A percentile compares a stretch with the other conserved stretches of the same genome.
Evolutionary conservation across 83 land plant genomes (phyloP).

Genomic region (Picea mariana): DNA sequence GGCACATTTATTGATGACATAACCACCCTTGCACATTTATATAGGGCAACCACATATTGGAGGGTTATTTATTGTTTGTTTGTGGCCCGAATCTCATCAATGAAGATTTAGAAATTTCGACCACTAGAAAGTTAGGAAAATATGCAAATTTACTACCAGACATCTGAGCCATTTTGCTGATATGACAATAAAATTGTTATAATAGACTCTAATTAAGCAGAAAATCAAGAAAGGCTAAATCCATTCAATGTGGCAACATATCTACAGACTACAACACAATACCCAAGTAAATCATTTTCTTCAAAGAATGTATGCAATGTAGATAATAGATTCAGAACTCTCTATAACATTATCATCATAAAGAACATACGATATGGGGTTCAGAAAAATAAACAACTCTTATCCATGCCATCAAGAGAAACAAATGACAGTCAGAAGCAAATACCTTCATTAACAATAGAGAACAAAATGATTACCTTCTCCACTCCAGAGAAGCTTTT

Average conservation of each 20-base stretch:
- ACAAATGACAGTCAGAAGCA: background rate
- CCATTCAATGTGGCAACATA: background rate
- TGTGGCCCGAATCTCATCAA: too few species aligned
- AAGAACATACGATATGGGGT: background rate
- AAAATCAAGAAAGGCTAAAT: background rate
- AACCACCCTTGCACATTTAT: too few species aligned
- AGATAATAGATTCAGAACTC: background rate
- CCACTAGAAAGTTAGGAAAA: background rate
- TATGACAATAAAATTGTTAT: background rate
- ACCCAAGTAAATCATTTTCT: too few species aligned
- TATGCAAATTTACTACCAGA: background rate
- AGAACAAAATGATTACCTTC: slow-evolving; percentile 31
- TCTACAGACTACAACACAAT: background rate
- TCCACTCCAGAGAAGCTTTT: slow-evolving; percentile 40
- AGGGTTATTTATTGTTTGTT: too few species aligned
- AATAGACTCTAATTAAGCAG: background rate
- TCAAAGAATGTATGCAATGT: background rate
- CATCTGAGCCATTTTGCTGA: background rate
- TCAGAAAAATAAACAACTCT: background rate
- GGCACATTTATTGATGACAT: too few species aligned
- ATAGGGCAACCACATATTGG: too few species aligned
- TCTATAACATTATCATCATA: background rate
- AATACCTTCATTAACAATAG: background rate
- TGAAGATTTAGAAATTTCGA: background rate
- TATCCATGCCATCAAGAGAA: background rate